phyloP scores from a whole-genome alignment of 495 filamentous ascomycete genomes.

The Podospora tetraspora region DNA sequence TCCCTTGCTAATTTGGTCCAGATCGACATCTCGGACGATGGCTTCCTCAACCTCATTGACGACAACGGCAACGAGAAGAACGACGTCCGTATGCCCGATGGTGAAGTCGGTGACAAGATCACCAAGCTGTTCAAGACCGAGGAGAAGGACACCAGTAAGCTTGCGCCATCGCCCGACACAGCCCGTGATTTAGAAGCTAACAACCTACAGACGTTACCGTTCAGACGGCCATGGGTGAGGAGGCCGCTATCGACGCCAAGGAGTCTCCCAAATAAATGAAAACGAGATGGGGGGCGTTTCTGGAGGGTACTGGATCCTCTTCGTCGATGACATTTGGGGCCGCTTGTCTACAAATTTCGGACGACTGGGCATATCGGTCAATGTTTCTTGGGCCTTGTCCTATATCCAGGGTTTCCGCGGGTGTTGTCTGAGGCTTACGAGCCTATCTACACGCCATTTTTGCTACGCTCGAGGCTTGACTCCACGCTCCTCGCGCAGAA shows the following conservation, averaged over 20 bases:
- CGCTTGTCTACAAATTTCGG: constrained; percentile 15
- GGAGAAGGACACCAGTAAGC: constrained; percentile 77
- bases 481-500: constrained; percentile 23
- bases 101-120: constrained; percentile 80
- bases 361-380: constrained; percentile 21
- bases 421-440: constrained; percentile 10
- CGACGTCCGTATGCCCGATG: constrained; percentile 89
- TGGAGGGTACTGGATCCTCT: constrained; percentile 17
- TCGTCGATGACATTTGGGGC: constrained; percentile 14
- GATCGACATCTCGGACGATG: constrained; percentile 86
- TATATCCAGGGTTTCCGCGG: constrained; percentile 18
- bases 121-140: constrained; percentile 60
- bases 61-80: constrained; percentile 79
- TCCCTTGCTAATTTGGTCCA: constrained; percentile 30
- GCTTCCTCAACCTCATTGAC: constrained; percentile 82
- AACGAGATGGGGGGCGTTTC: constrained; percentile 1
- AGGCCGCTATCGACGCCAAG: constrained; percentile 88
- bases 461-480: constrained; percentile 16
- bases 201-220: constrained; percentile 71
- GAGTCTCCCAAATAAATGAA: constrained; percentile 57
- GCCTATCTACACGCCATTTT: constrained; percentile 22
- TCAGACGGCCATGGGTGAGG: constrained; percentile 92
- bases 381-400: constrained; percentile 26
- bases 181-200: constrained; percentile 18
- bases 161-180: not conserved